phyloP scores from a whole-genome alignment of 768 basidiomycete genomes.

The Tylopilus rubrobrunneus region DNA sequence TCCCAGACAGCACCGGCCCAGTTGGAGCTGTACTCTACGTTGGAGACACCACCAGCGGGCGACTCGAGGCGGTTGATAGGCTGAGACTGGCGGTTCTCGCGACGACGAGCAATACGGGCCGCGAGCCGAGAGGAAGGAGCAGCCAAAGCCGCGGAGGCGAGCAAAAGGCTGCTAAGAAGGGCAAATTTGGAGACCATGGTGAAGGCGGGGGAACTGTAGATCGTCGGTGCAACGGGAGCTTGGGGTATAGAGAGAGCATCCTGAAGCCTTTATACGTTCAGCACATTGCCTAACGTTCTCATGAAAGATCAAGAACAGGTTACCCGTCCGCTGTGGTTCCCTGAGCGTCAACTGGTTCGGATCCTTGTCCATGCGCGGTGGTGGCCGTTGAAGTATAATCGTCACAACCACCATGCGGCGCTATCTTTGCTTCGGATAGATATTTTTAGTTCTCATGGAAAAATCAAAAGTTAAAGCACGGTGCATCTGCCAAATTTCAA shows the following conservation, averaged over 20 bases:
- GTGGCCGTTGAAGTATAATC: background rate
- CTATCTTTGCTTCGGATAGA: background rate
- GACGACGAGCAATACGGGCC: conserved; percentile 14
- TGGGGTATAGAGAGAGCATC: background rate
- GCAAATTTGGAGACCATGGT: too few species aligned
- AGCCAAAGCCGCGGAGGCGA: conserved; percentile 2
- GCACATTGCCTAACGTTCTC: background rate
- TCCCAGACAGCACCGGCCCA: background rate
- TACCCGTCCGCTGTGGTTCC: background rate
- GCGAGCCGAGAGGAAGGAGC: conserved; percentile 12
- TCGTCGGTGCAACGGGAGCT: background rate
- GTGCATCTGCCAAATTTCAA: background rate
- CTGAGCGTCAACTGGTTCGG: background rate
- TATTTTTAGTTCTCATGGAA: background rate
- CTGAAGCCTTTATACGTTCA: conserved; percentile 12
- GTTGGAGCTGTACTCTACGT: conserved; percentile 13
- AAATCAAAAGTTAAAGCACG: background rate
- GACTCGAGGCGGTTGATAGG: background rate
- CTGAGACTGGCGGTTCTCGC: conserved; percentile 7
- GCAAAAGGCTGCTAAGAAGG: too few species aligned
- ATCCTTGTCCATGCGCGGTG: background rate
- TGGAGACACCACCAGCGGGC: background rate
- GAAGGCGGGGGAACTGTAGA: background rate
- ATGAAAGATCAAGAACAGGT: background rate
- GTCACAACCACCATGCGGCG: background rate